A percentile compares a stretch with the other conserved stretches of the same genome.
Evolutionary conservation across 257 asterid genomes (phyloP).

Genomic region (Salvia rosmarinus): DNA sequence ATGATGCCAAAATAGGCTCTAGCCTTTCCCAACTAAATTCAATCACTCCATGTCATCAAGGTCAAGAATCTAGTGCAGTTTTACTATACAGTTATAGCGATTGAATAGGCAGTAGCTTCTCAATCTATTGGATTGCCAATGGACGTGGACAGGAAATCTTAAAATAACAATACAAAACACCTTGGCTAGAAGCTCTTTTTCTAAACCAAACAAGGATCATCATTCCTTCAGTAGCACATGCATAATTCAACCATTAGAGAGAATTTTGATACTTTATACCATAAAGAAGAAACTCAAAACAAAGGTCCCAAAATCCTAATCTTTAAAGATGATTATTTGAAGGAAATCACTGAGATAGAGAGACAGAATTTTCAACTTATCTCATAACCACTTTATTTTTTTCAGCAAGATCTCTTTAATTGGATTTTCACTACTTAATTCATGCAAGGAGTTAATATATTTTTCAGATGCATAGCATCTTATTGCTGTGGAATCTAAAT

Average conservation of each 20-base stretch:
- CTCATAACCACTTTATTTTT: neutral
- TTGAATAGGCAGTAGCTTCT: neutral
- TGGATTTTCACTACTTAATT: neutral
- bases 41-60: neutral
- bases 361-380: neutral
- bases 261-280: neutral
- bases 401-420: neutral
- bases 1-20: neutral
- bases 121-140: neutral
- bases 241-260: neutral
- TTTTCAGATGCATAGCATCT: neutral
- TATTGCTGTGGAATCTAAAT: neutral
- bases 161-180: neutral
- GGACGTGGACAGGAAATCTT: neutral
- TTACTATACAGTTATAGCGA: neutral
- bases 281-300: neutral
- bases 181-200: neutral
- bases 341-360: neutral
- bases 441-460: neutral
- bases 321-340: neutral
- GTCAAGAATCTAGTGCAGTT: neutral
- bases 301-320: neutral
- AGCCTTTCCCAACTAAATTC: neutral
- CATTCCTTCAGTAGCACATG: slow-evolving; percentile 8
- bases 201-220: slow-evolving; percentile 7